Evolutionary conservation across 441 rosid genomes (phyloP).

Genomic region (Theobroma grandiflorum): DNA sequence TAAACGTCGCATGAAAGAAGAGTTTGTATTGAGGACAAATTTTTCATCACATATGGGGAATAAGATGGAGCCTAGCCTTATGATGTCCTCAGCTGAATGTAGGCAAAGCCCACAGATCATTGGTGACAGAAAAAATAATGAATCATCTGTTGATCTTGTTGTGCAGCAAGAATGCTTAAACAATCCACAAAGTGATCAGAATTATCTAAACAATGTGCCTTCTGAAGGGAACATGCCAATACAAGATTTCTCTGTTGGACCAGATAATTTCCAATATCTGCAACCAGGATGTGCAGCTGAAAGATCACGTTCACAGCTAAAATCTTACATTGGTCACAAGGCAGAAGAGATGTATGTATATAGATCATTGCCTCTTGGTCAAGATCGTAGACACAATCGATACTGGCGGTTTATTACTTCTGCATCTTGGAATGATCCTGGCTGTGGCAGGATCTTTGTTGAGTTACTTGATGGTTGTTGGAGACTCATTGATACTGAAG

Average conservation of each 20-base stretch:
- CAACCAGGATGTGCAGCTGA: slow-evolving; percentile 70
- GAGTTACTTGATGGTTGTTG: slow-evolving; percentile 79
- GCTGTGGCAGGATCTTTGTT: slow-evolving; percentile 83
- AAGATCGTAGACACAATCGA: slow-evolving; percentile 85
- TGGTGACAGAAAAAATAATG: slow-evolving; percentile 42
- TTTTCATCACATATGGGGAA: slow-evolving; percentile 53
- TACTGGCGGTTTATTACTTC: slow-evolving; percentile 87
- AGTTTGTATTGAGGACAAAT: slow-evolving; percentile 54
- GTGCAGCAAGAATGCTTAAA: slow-evolving; percentile 48
- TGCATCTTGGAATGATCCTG: slow-evolving; percentile 74
- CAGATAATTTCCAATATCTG: slow-evolving; percentile 59
- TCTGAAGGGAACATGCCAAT: slow-evolving; percentile 59
- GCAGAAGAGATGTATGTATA: slow-evolving; percentile 81
- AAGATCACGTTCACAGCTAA: slow-evolving; percentile 69
- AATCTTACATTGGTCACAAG: slow-evolving; percentile 78
- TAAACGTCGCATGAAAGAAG: slow-evolving; percentile 82
- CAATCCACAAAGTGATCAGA: slow-evolving; percentile 49
- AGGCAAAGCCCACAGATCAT: slow-evolving; percentile 56
- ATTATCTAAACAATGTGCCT: slow-evolving; percentile 39
- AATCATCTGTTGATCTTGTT: slow-evolving; percentile 30
- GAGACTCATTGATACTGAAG: slow-evolving; percentile 83
- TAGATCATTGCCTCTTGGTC: slow-evolving; percentile 89
- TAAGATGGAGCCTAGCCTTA: slow-evolving; percentile 52
- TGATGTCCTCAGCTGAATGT: slow-evolving; percentile 45
- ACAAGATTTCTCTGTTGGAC: slow-evolving; percentile 61